These are phyloP conservation scores for Excoecaria agallocha DNA, from an alignment of 345 rosid species.

Conservation along the genomic window DNA sequence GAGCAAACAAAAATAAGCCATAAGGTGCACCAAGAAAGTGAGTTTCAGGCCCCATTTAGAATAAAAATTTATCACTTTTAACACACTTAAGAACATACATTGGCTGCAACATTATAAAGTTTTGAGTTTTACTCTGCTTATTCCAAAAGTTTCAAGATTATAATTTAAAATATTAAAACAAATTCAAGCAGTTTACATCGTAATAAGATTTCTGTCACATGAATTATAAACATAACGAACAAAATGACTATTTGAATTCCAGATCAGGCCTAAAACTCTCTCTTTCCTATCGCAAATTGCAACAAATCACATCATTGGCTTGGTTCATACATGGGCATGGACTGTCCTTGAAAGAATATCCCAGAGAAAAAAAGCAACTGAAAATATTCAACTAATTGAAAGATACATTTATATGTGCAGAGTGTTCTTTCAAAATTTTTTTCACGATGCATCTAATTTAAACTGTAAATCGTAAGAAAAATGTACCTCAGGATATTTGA, in stretches of 20 bases:
- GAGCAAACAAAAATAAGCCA: neutral
- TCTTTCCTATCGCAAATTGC: neutral
- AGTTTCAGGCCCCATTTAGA: neutral
- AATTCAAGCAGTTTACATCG: neutral
- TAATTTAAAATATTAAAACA: neutral
- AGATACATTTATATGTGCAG: neutral
- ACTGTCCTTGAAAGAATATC: no score
- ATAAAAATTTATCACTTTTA: neutral
- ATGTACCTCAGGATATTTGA: constrained; percentile 89
- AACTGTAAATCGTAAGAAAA: neutral
- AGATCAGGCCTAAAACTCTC: neutral
- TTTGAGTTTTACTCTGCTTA: neutral
- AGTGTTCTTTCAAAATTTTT: neutral
- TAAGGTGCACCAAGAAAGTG: neutral
- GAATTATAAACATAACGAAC: neutral
- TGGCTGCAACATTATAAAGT: neutral
- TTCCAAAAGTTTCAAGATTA: neutral
- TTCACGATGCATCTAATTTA: neutral
- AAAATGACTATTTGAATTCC: neutral
- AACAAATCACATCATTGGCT: neutral
- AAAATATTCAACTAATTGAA: neutral
- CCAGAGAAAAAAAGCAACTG: neutral
- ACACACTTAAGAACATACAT: neutral
- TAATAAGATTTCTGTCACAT: neutral
- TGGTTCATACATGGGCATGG: neutral